Evolutionary conservation across 495 filamentous ascomycete species (phyloP).

Genomic region (Daldinia caldariorum): DNA sequence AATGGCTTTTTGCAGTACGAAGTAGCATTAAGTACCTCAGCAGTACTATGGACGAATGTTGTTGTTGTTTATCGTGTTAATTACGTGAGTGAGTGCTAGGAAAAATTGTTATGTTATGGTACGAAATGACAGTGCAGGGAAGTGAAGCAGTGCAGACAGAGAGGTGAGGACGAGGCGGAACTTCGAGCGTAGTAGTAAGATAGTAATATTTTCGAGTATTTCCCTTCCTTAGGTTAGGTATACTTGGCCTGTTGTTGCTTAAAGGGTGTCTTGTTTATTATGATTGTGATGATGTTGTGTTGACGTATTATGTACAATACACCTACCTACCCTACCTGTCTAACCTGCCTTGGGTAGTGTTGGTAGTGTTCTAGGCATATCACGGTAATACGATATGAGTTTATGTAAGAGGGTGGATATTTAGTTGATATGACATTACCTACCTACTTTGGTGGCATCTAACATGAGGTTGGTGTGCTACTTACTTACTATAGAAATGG

Average conservation of each 20-base stretch:
- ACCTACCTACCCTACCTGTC: too few species aligned
- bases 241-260: neutral
- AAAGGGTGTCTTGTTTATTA: too few species aligned
- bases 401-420: too few species aligned
- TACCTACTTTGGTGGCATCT: too few species aligned
- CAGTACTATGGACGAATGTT: constrained; percentile 10
- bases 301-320: too few species aligned
- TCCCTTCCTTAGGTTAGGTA: constrained; percentile 26
- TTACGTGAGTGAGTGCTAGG: neutral
- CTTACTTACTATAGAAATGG: too few species aligned
- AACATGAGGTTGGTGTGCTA: too few species aligned
- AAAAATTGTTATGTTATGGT: neutral
- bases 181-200: constrained; percentile 34
- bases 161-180: constrained; percentile 5
- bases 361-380: too few species aligned
- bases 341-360: too few species aligned
- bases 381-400: too few species aligned
- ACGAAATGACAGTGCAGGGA: neutral
- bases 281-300: too few species aligned
- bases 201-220: constrained; percentile 40
- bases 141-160: neutral
- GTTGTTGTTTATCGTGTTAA: constrained; percentile 3
- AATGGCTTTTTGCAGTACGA: constrained; percentile 39
- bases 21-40: constrained; percentile 3
- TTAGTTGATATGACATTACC: too few species aligned